Evolutionary conservation across 352 stramenopile species (phyloP).

Genomic region (Pythium sukuiense): DNA sequence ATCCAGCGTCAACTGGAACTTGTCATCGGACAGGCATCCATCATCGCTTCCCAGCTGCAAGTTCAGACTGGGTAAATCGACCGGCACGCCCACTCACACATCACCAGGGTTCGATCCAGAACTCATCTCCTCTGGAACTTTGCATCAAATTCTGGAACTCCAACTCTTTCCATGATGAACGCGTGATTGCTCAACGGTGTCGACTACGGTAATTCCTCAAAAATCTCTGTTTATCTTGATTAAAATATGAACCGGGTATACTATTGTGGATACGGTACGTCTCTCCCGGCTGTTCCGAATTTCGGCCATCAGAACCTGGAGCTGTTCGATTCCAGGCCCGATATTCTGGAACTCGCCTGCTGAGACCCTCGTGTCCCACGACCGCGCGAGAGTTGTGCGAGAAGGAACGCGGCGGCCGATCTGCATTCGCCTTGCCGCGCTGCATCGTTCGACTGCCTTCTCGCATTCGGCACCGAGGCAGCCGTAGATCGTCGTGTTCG

Average conservation of each 20-base stretch:
- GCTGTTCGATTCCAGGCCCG: neutral
- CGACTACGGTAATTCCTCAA: neutral
- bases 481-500: neutral
- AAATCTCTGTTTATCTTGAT: neutral
- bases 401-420: neutral
- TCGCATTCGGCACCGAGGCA: neutral
- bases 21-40: neutral
- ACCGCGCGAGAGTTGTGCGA: neutral
- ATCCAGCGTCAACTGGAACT: neutral
- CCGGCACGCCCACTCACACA: neutral
- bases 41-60: constrained; percentile 2
- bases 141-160: neutral
- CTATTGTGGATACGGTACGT: neutral
- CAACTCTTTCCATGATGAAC: neutral
- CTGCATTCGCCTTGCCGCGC: neutral
- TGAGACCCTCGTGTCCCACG: constrained; percentile 1
- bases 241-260: neutral
- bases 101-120: constrained; percentile 1
- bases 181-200: constrained; percentile 1
- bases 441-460: neutral
- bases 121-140: constrained; percentile 2
- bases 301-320: neutral
- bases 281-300: constrained; percentile 2
- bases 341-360: neutral
- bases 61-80: constrained; percentile 2